A percentile compares a stretch with the other conserved stretches of the same genome.
Conservation (phyloP, 331 rosid species). For the Pyrus hybrid region DNA sequence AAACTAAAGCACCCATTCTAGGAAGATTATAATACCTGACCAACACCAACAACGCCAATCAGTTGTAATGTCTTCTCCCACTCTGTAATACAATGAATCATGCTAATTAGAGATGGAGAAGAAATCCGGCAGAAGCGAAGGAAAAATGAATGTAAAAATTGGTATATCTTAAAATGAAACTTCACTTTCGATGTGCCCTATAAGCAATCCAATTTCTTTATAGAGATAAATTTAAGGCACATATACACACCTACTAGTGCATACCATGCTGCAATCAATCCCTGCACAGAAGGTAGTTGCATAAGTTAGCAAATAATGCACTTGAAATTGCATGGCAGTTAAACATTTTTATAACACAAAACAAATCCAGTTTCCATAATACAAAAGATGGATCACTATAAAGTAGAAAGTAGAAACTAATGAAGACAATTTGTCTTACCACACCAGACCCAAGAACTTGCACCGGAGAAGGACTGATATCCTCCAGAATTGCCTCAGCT, state of each 20-base stretch:
- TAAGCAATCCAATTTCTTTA: background rate
- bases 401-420: background rate
- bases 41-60: constrained; percentile 59
- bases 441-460: constrained; percentile 62
- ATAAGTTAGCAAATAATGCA: constrained; percentile 20
- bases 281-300: constrained; percentile 49
- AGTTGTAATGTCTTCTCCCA: constrained; percentile 90
- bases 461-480: constrained; percentile 55
- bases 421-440: constrained; percentile 46
- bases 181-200: no score
- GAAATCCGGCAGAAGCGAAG: background rate
- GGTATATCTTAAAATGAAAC: no score
- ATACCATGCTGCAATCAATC: constrained; percentile 45
- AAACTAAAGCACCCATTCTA: background rate
- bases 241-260: constrained; percentile 52
- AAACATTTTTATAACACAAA: background rate
- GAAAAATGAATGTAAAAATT: background rate
- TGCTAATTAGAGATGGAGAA: constrained; percentile 20
- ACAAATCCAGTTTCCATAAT: background rate
- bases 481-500: constrained; percentile 90
- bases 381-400: background rate
- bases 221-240: background rate
- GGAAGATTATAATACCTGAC: constrained; percentile 45
- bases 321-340: background rate
- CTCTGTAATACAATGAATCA: constrained; percentile 41